Conservation (phyloP, 371 early-diverging fungal genomes). For the Neoconidiobolus thromboides region DNA sequence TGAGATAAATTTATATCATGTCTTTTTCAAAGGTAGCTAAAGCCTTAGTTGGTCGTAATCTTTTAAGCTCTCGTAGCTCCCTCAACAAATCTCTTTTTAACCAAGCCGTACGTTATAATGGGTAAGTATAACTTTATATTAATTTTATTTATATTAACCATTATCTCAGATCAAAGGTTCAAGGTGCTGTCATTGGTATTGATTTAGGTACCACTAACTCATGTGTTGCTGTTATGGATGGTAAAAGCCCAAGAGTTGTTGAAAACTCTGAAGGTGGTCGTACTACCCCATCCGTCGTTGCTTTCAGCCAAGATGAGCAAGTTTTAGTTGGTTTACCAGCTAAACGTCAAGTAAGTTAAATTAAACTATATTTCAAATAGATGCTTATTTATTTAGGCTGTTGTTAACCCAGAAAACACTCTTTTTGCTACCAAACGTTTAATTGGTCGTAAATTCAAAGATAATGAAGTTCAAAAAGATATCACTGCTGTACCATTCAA, state of each 20-base stretch:
- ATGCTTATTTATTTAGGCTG: slow-evolving; percentile 27
- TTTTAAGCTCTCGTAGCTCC: no score
- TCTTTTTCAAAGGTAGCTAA: no score
- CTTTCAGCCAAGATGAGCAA: slow-evolving; percentile 81
- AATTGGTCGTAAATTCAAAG: slow-evolving; percentile 86
- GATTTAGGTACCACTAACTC: slow-evolving; percentile 99
- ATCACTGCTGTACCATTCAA: slow-evolving; percentile 77
- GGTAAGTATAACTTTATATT: not conserved
- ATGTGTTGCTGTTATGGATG: slow-evolving; percentile 95
- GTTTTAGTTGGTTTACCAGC: slow-evolving; percentile 91
- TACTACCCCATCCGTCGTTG: slow-evolving; percentile 96
- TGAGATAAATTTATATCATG: no score
- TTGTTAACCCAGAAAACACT: slow-evolving; percentile 87
- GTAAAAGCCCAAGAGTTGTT: slow-evolving; percentile 89
- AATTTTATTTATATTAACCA: not conserved
- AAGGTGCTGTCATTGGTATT: slow-evolving; percentile 93
- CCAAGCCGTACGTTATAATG: not conserved
- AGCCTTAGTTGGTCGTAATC: no score
- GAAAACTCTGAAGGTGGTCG: slow-evolving; percentile 91
- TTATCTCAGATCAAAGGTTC: slow-evolving; percentile 37
- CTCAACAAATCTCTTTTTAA: not conserved
- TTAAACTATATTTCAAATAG: no score
- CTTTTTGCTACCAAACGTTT: slow-evolving; percentile 91
- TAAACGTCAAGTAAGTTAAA: slow-evolving; percentile 59
- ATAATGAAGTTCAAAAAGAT: slow-evolving; percentile 66